phyloP scores from a whole-genome alignment of 306 rosid genomes.

The Prunus mongolica region DNA sequence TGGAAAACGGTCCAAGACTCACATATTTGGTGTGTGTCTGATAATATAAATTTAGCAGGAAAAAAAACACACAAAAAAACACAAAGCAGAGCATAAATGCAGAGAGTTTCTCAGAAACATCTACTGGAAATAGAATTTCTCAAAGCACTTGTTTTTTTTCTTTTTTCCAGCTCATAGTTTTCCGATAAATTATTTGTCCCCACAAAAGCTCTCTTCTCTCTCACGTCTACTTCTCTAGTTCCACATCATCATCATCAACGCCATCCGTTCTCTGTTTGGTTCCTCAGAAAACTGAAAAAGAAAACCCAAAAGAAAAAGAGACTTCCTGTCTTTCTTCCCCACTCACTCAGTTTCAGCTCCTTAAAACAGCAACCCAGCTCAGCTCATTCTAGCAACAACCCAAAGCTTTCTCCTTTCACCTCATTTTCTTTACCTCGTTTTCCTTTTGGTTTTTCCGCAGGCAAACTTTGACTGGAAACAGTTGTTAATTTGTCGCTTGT shows the following conservation, averaged over 20 bases:
- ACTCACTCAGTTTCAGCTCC: not conserved
- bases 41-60: not conserved
- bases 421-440: not conserved
- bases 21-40: not conserved
- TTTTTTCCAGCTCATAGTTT: conserved; percentile 1
- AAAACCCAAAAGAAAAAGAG: conserved; percentile 15
- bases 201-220: conserved; percentile 1
- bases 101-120: conserved; percentile 22
- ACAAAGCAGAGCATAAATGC: not conserved
- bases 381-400: not conserved
- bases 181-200: conserved; percentile 35
- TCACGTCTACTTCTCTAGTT: not conserved
- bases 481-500: not conserved
- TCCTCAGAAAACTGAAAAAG: conserved; percentile 33
- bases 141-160: conserved; percentile 18
- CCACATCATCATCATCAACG: not conserved
- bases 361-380: conserved; percentile 4
- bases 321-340: conserved; percentile 12
- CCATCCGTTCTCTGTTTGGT: conserved; percentile 26
- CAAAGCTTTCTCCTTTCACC: not conserved
- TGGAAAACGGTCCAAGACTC: conserved; percentile 4
- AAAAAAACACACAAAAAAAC: not conserved
- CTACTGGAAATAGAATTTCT: conserved; percentile 18
- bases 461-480: conserved; percentile 25
- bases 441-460: not conserved